These are phyloP conservation scores for Delitschia confertaspora DNA, from an alignment of 495 filamentous ascomycete genomes.

Conservation along the genomic window DNA sequence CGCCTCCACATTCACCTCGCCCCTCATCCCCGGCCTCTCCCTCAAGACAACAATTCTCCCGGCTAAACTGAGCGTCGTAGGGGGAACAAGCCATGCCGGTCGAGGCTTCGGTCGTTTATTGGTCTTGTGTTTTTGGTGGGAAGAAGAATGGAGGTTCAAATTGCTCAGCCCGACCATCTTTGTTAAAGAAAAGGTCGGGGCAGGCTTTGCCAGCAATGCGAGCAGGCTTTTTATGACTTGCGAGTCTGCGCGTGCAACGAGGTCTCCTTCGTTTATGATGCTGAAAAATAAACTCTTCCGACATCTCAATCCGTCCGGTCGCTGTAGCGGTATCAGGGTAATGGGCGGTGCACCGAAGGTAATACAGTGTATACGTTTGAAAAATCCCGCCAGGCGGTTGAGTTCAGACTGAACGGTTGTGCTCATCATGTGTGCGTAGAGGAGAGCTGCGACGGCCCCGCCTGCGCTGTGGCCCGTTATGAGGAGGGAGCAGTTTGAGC, in stretches of 20 bases:
- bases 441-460: conserved; percentile 66
- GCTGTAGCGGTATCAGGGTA: conserved; percentile 56
- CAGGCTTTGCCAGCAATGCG: conserved; percentile 56
- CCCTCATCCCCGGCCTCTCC: conserved; percentile 27
- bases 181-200: conserved; percentile 36
- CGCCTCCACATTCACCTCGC: conserved; percentile 50
- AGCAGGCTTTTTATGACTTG: conserved; percentile 61
- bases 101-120: conserved; percentile 1
- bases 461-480: conserved; percentile 81
- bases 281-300: conserved; percentile 61
- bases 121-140: conserved; percentile 1
- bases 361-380: conserved; percentile 70
- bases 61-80: conserved; percentile 17
- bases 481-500: conserved; percentile 56
- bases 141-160: conserved; percentile 9
- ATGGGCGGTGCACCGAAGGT: conserved; percentile 76
- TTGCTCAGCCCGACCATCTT: conserved; percentile 4
- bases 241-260: conserved; percentile 66
- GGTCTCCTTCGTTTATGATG: conserved; percentile 80
- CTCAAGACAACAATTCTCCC: conserved; percentile 22
- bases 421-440: conserved; percentile 72
- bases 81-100: conserved; percentile 19
- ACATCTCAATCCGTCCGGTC: conserved; percentile 40
- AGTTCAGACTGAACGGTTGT: conserved; percentile 52
- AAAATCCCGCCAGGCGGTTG: conserved; percentile 53